Evolutionary conservation across 1,139 yeast species (phyloP).

Genomic region (Kodamaea sp.): DNA sequence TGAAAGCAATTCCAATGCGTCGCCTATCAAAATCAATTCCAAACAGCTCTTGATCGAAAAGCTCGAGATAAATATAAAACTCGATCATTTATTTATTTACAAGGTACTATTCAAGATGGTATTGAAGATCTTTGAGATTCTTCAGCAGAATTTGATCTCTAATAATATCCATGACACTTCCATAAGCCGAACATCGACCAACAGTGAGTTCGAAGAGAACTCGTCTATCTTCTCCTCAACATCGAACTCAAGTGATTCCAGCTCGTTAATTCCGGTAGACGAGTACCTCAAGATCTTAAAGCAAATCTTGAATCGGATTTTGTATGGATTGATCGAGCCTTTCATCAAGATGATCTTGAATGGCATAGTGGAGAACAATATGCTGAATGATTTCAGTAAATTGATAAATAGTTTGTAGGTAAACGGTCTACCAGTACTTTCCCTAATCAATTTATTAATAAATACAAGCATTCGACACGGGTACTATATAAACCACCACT

Average conservation of each 20-base stretch:
- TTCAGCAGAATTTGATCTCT: slow-evolving; percentile 13
- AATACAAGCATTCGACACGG: too few relatives aligned
- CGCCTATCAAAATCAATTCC: slow-evolving; percentile 46
- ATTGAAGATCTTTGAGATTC: slow-evolving; percentile 28
- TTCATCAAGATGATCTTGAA: slow-evolving; percentile 32
- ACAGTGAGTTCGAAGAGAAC: slow-evolving; percentile 16
- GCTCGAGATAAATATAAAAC: slow-evolving; percentile 44
- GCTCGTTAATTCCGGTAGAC: slow-evolving; percentile 28
- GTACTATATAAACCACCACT: slow-evolving; percentile 28
- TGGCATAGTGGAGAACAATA: slow-evolving; percentile 32
- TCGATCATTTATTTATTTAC: slow-evolving; percentile 44
- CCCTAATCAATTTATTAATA: too few relatives aligned
- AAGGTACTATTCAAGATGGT: slow-evolving; percentile 38
- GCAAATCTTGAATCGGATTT: slow-evolving; percentile 32
- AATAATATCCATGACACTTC: slow-evolving; percentile 6
- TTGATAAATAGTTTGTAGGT: slow-evolving; percentile 30
- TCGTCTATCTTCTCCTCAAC: slow-evolving; percentile 41
- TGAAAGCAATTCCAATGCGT: slow-evolving; percentile 16
- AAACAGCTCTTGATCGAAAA: slow-evolving; percentile 47
- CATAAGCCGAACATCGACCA: slow-evolving; percentile 4
- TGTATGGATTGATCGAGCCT: slow-evolving; percentile 42
- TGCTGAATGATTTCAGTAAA: slow-evolving; percentile 32
- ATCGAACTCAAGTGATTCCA: slow-evolving; percentile 28
- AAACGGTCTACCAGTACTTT: too few relatives aligned
- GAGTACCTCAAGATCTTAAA: slow-evolving; percentile 36